Evolutionary conservation across 345 rosid genomes (phyloP), one percentile per base, ranked within the genome.

Genomic region (Dovyalis caffra): DNA sequence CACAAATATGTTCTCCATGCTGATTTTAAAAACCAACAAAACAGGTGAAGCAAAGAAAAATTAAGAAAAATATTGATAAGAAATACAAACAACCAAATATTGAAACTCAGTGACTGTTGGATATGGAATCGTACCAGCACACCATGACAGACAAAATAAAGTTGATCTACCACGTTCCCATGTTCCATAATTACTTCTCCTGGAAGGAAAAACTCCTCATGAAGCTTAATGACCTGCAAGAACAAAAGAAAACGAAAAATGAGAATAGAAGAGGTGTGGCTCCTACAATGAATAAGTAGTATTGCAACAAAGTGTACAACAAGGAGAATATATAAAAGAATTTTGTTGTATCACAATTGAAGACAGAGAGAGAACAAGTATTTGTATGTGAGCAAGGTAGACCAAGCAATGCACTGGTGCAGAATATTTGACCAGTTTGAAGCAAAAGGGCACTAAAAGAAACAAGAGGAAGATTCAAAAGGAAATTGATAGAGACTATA

Each of bases 191-290:
- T 88, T 64, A 93, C 90, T 89, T 95, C 98, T 79, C 98, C 97
- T 0, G 98, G 99, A 69, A 95, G 96, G 83, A 88, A 93, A 80
- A 93, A 93, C 76, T 95, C 99, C 86, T 95, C 99, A 79, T 95
- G 98, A 57, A 95, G 90, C 79, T 86, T 89, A 69, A 81, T 88
- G 33, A 85, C 97, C 97, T 91, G 84, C 57, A 68, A 81, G 43
- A 53, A 40, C 34, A 68, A 32, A 76, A 58, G 66, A 71, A 74
- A 32, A 31, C 63, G 12, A 74, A 6, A 16, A 25, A 70, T 29
- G 18, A 70, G 31, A 38, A 21, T 28, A n/a, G 8, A 23, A 43
- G 16, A 63, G 35, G 23, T 5, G 29, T 2, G 26, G n/a, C 31
- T 58, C 18, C 57, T 40, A 38, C 12, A 70, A 70, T 33, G 43